phyloP scores from a whole-genome alignment of 2,329 filamentous ascomycete species.

The Parafenestella ontariensis region DNA sequence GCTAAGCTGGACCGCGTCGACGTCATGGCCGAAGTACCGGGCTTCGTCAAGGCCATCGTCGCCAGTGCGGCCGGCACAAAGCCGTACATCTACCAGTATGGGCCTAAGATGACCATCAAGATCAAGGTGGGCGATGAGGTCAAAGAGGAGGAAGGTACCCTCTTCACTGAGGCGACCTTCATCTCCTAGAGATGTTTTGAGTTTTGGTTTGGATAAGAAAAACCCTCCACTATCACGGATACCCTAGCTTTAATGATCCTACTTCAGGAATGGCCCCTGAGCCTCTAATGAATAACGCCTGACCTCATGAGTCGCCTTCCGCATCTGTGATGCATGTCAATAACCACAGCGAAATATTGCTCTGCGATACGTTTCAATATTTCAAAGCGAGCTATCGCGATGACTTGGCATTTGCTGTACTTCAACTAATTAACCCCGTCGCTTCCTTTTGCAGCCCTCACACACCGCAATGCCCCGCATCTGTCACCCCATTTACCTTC shows the following conservation, averaged over 20 bases:
- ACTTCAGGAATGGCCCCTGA: slow-evolving; percentile 45
- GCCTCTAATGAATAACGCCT: slow-evolving; percentile 37
- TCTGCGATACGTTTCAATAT: not conserved
- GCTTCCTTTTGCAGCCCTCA: too few species aligned
- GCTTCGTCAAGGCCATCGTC: slow-evolving; percentile 93
- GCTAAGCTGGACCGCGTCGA: slow-evolving; percentile 82
- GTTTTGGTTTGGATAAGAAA: slow-evolving; percentile 19
- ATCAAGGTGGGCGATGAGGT: slow-evolving; percentile 84
- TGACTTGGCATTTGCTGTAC: not conserved
- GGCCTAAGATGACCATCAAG: slow-evolving; percentile 76
- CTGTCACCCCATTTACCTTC: slow-evolving; percentile 9
- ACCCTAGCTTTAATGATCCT: slow-evolving; percentile 42
- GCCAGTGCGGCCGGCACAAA: slow-evolving; percentile 87
- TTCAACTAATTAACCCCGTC: too few species aligned
- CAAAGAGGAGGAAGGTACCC: slow-evolving; percentile 74
- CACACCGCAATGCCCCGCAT: slow-evolving; percentile 5
- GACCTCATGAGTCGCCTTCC: not conserved
- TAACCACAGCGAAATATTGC: not conserved
- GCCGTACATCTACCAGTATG: slow-evolving; percentile 97
- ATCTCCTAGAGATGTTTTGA: slow-evolving; percentile 69
- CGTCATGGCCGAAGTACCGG: slow-evolving; percentile 95
- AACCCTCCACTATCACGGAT: slow-evolving; percentile 24
- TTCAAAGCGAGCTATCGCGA: not conserved
- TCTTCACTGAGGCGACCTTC: slow-evolving; percentile 95
- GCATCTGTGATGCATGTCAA: not conserved